Percentiles rank a stretch among this genome's conserved stretches.
phyloP scores from a whole-genome alignment of 2,329 filamentous ascomycete genomes.

The Trichoderma atroviride region DNA sequence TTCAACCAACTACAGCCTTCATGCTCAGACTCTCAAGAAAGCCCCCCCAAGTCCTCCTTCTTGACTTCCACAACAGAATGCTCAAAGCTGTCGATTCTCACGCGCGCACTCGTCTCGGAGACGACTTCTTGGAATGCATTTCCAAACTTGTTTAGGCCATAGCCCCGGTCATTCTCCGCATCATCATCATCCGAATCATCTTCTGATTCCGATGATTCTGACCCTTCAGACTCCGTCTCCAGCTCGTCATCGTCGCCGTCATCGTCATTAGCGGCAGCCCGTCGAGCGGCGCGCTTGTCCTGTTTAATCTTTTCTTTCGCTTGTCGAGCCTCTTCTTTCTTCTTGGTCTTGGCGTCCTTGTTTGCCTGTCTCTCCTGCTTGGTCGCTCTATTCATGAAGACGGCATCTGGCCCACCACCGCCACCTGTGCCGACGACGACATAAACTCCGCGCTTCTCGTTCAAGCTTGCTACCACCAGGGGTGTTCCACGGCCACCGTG shows the following conservation, averaged over 20 bases:
- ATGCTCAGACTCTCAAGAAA: conserved; percentile 92
- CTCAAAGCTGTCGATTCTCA: conserved; percentile 95
- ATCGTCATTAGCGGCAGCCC: conserved; percentile 45
- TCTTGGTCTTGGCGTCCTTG: conserved; percentile 64
- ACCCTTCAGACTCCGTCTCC: conserved; percentile 49
- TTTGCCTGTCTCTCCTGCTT: conserved; percentile 65
- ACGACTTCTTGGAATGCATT: conserved; percentile 96
- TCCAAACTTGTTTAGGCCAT: conserved; percentile 86
- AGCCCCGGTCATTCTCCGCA: conserved; percentile 60
- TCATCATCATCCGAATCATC: conserved; percentile 57
- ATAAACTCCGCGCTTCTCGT: conserved; percentile 85
- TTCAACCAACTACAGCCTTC: conserved; percentile 75
- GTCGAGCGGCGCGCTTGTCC: conserved; percentile 64
- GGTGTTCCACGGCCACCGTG: conserved; percentile 76
- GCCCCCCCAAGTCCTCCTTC: conserved; percentile 84
- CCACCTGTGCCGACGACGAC: conserved; percentile 91
- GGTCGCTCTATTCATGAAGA: conserved; percentile 68
- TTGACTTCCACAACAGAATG: conserved; percentile 97
- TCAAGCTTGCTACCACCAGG: conserved; percentile 85
- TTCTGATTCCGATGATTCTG: conserved; percentile 47
- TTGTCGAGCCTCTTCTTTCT: conserved; percentile 59
- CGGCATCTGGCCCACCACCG: conserved; percentile 74
- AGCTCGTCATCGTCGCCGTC: conserved; percentile 53
- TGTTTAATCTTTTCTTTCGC: conserved; percentile 61
- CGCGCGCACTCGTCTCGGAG: conserved; percentile 83